Conservation (phyloP, 2,329 filamentous ascomycete genomes). For the Volutella citrinella region DNA sequence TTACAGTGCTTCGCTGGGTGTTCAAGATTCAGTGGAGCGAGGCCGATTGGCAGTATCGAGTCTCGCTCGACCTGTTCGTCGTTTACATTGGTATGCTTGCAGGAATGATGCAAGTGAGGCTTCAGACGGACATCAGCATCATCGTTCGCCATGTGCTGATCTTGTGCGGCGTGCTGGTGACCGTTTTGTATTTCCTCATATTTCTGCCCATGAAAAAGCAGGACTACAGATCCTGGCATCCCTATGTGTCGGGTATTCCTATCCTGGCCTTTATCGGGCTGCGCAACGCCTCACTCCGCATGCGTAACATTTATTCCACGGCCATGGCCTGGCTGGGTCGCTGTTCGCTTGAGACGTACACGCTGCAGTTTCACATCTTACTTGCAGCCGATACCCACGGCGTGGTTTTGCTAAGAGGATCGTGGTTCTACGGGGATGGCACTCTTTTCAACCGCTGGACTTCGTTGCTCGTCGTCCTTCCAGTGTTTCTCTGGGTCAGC, state of each 20-base stretch:
- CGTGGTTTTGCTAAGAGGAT: slow-evolving; percentile 25
- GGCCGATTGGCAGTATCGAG: slow-evolving; percentile 46
- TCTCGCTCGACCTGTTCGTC: slow-evolving; percentile 51
- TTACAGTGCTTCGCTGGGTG: slow-evolving; percentile 30
- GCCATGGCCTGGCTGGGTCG: slow-evolving; percentile 50
- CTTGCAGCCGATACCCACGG: slow-evolving; percentile 56
- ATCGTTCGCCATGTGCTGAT: slow-evolving; percentile 20
- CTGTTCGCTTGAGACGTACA: slow-evolving; percentile 56
- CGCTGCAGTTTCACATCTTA: slow-evolving; percentile 60
- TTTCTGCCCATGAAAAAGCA: slow-evolving; percentile 12
- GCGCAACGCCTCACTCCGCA: slow-evolving; percentile 38
- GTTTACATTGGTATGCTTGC: slow-evolving; percentile 55
- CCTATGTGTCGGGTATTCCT: slow-evolving; percentile 52
- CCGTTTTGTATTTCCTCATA: too few relatives aligned
- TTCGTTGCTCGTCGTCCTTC: slow-evolving; percentile 21
- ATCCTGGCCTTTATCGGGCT: slow-evolving; percentile 50
- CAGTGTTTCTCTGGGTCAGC: slow-evolving; percentile 26
- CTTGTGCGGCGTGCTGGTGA: slow-evolving; percentile 28
- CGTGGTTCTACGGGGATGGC: slow-evolving; percentile 15
- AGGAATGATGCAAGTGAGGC: slow-evolving; percentile 21
- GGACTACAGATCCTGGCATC: slow-evolving; percentile 48
- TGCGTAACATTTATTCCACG: slow-evolving; percentile 31
- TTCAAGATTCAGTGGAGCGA: slow-evolving; percentile 49
- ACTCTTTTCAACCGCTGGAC: slow-evolving; percentile 22
- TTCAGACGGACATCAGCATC: slow-evolving; percentile 13